Conservation (phyloP, 352 stramenopile genomes). For the Saprolegnia parasitica region DNA sequence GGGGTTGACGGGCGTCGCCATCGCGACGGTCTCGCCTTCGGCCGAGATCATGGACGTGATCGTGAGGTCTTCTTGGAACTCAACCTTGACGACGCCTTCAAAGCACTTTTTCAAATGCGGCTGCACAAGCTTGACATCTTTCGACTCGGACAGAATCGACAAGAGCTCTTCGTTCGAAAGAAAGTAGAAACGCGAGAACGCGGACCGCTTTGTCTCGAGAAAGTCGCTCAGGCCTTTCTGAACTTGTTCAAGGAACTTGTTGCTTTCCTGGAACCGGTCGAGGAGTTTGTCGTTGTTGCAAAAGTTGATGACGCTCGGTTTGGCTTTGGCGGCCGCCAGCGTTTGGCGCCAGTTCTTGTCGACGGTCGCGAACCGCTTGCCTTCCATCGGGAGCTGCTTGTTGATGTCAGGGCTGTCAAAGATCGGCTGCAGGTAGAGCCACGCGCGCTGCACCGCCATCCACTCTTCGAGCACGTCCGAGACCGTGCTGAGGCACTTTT, state of each 20-base stretch:
- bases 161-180: slow-evolving; percentile 92
- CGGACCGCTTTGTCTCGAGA: slow-evolving; percentile 86
- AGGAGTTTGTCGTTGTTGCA: slow-evolving; percentile 88
- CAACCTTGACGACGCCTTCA: slow-evolving; percentile 89
- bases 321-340: slow-evolving; percentile 79
- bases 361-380: slow-evolving; percentile 92
- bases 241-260: slow-evolving; percentile 90
- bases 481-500: slow-evolving; percentile 84
- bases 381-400: slow-evolving; percentile 92
- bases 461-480: slow-evolving; percentile 93
- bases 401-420: slow-evolving; percentile 96
- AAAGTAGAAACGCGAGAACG: slow-evolving; percentile 92
- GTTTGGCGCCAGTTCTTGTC: slow-evolving; percentile 95
- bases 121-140: slow-evolving; percentile 90
- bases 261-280: slow-evolving; percentile 93
- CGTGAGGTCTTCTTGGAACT: slow-evolving; percentile 80
- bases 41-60: slow-evolving; percentile 91
- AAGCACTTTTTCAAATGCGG: slow-evolving; percentile 94
- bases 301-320: slow-evolving; percentile 88
- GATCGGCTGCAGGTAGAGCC: slow-evolving; percentile 94
- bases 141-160: slow-evolving; percentile 90
- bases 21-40: slow-evolving; percentile 84
- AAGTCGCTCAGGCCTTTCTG: slow-evolving; percentile 91
- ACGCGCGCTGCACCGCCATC: slow-evolving; percentile 92
- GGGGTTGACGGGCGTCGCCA: slow-evolving; percentile 76